Conservation (phyloP, 2,329 filamentous ascomycete species). For the Dactylonectria estremocensis region DNA sequence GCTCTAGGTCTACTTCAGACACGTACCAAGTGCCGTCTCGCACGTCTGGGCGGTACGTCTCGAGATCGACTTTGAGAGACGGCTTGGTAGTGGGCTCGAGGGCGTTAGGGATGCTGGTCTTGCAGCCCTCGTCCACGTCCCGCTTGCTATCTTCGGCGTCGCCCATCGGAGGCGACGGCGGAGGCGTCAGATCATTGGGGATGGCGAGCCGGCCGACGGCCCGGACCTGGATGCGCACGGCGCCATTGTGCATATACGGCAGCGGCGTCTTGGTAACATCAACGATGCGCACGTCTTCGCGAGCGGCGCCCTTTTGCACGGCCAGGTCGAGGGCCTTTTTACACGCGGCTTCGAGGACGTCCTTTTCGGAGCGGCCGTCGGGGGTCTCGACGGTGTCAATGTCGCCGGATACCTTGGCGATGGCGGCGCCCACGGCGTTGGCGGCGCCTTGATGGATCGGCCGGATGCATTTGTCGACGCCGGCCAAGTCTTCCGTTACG, state of each 20-base stretch:
- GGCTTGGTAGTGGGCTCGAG: slow-evolving; percentile 51
- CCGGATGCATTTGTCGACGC: slow-evolving; percentile 65
- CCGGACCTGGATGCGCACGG: slow-evolving; percentile 53
- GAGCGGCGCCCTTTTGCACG: slow-evolving; percentile 50
- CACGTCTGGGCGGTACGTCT: slow-evolving; percentile 51
- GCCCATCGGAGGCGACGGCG: slow-evolving; percentile 36
- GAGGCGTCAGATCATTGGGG: slow-evolving; percentile 46
- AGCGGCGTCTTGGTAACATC: slow-evolving; percentile 62
- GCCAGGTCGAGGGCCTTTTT: slow-evolving; percentile 52
- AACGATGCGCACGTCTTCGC: slow-evolving; percentile 58
- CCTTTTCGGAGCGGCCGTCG: slow-evolving; percentile 55
- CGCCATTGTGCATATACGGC: slow-evolving; percentile 54
- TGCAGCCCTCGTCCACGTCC: slow-evolving; percentile 46
- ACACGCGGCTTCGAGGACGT: slow-evolving; percentile 57
- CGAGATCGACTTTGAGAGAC: slow-evolving; percentile 50
- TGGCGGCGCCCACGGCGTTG: slow-evolving; percentile 74
- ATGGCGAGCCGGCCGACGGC: slow-evolving; percentile 54
- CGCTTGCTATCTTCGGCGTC: slow-evolving; percentile 13
- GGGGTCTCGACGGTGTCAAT: slow-evolving; percentile 67
- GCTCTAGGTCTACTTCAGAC: slow-evolving; percentile 55
- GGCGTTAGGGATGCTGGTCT: slow-evolving; percentile 49
- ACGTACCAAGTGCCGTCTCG: slow-evolving; percentile 53
- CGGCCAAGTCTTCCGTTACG: slow-evolving; percentile 62
- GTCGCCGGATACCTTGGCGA: slow-evolving; percentile 68
- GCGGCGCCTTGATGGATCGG: slow-evolving; percentile 69